Base-by-base conservation (phyloP, 2,329 filamentous ascomycete genomes). In the Epicoccum nigrum region DNA sequence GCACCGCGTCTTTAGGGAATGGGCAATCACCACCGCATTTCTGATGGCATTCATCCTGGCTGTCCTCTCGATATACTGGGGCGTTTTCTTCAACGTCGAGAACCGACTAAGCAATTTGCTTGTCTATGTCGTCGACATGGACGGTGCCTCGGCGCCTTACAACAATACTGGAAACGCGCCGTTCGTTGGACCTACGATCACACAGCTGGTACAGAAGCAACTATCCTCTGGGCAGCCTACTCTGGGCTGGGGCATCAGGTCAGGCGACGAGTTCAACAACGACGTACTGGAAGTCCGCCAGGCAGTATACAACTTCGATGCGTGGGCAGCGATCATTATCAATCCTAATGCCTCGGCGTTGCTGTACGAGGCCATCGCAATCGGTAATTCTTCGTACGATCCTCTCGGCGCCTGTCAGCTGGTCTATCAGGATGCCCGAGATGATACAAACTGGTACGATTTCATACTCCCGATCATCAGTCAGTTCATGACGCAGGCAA, bases 111-210 rank as follows among this genome's bases (percentile, higher is more conserved):
- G 83, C 82, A 44, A 69, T 81, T 15, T 72, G 70, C 2, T 74
- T 3, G 75, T 88, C 7, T 80, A 82, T 54, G 79, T 87, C 2
- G 84, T 88, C 21, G 83, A 87, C 64, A 86, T 87, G 56, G 85
- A 88, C 63, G 81, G 80, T 4, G 76, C 77, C 37, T n/a, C n/a
- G n/a, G 73, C 79, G 1, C 83, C 83, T 1, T 85, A 82, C 55
- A 63, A 75, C 56, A 75, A 74, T 17, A 60, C 59, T 1, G 59
- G 59, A 28, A 70, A 73, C 4, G 64, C 74, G 15, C 78, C 84
- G 0, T 60, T 87, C 2, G 77, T 88, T n/a, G 85, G 85, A 1
- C 83, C 82, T 0, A 69, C 76, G 0, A 76, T 86, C 9, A 77
- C 76, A 1, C 62, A 78, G 23, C 66, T 79, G 0, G 79, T 77